These are phyloP conservation scores for Naganishia antarctica DNA, from an alignment of 768 basidiomycete genomes.

Conservation along the genomic window DNA sequence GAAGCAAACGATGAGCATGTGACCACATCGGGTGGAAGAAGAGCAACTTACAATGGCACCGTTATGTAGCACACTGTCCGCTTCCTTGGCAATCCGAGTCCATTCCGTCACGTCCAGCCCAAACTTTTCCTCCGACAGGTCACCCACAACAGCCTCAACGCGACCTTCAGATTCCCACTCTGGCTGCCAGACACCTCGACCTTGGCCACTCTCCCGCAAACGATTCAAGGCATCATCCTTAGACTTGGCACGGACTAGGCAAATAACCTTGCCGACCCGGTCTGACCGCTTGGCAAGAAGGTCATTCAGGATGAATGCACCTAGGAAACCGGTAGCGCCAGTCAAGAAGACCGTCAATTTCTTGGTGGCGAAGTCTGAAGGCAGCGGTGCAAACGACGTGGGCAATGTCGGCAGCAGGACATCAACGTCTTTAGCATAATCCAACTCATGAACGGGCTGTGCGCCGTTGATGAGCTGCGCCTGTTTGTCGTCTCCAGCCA, in stretches of 20 bases:
- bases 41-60: constrained; percentile 77
- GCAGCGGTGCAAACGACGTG: constrained; percentile 60
- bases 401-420: constrained; percentile 59
- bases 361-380: constrained; percentile 57
- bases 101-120: constrained; percentile 66
- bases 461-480: constrained; percentile 26
- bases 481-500: constrained; percentile 43
- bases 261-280: constrained; percentile 78
- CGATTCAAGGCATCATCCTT: constrained; percentile 63
- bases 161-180: constrained; percentile 65
- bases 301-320: constrained; percentile 81
- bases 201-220: constrained; percentile 65
- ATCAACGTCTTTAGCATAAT: constrained; percentile 76
- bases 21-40: constrained; percentile 1
- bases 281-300: constrained; percentile 59
- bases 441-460: constrained; percentile 49
- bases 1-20: constrained; percentile 12
- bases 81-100: constrained; percentile 63
- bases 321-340: constrained; percentile 94
- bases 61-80: constrained; percentile 84
- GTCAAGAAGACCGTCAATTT: constrained; percentile 83
- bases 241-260: constrained; percentile 74
- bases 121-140: constrained; percentile 69
- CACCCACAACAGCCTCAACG: constrained; percentile 76
- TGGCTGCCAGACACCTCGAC: constrained; percentile 84